These are phyloP conservation scores for Fragaria nilgerrensis DNA, from an alignment of 306 rosid genomes.

Conservation along the genomic window DNA sequence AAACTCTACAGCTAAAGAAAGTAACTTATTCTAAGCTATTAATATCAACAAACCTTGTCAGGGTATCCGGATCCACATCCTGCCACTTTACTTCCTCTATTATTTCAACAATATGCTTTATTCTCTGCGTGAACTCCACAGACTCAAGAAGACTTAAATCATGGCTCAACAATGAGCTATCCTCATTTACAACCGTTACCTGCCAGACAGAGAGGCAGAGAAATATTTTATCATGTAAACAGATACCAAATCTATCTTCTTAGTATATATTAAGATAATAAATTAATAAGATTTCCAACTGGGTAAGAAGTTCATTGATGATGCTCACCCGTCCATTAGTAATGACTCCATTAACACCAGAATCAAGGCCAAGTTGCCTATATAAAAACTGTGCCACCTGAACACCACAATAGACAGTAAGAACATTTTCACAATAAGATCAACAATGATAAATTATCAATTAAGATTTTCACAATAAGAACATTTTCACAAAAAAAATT, in stretches of 20 bases:
- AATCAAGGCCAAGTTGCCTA: constrained; percentile 61
- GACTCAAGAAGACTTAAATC: constrained; percentile 92
- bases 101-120: constrained; percentile 73
- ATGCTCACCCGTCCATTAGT: constrained; percentile 96
- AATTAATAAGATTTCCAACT: neutral
- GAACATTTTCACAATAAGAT: constrained; percentile 12
- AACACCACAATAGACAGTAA: constrained; percentile 8
- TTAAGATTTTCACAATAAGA: too few species aligned
- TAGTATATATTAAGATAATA: neutral
- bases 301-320: neutral
- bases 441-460: neutral
- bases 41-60: constrained; percentile 68
- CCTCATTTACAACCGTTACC: constrained; percentile 61
- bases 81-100: constrained; percentile 82
- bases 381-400: constrained; percentile 66
- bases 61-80: constrained; percentile 71
- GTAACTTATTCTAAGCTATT: neutral
- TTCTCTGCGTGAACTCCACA: constrained; percentile 82
- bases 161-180: constrained; percentile 72
- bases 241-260: constrained; percentile 1
- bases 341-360: constrained; percentile 68
- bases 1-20: neutral
- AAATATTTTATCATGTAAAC: neutral
- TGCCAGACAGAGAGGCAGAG: constrained; percentile 18
- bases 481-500: constrained; percentile 3